phyloP scores from a whole-genome alignment of 768 basidiomycete species.

The Botryobasidium botryosum region DNA sequence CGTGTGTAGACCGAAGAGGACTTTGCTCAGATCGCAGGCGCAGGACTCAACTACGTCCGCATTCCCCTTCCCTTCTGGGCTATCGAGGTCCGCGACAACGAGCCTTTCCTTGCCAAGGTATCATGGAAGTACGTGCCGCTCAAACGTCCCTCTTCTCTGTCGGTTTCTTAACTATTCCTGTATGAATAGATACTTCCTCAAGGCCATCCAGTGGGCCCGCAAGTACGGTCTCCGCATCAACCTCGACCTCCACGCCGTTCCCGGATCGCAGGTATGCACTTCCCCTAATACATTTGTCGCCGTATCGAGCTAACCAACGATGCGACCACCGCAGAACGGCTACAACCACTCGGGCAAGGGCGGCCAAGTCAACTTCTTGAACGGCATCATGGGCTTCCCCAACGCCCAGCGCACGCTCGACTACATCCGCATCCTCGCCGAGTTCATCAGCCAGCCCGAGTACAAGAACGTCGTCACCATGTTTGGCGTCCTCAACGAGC shows the following conservation, averaged over 20 bases:
- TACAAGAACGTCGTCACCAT: conserved; percentile 56
- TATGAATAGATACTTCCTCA: conserved; percentile 81
- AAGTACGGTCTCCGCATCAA: conserved; percentile 95
- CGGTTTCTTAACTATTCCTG: too few relatives aligned
- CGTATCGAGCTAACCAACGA: too few relatives aligned
- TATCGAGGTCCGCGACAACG: conserved; percentile 57
- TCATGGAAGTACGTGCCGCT: conserved; percentile 65
- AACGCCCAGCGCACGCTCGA: conserved; percentile 85
- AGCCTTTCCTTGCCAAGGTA: conserved; percentile 69
- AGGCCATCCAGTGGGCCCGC: conserved; percentile 85
- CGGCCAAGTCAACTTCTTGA: conserved; percentile 61
- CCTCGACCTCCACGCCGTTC: conserved; percentile 46
- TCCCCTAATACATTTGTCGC: too few relatives aligned
- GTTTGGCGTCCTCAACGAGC: conserved; percentile 82
- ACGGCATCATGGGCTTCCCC: conserved; percentile 86
- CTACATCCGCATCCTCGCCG: conserved; percentile 73
- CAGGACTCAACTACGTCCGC: conserved; percentile 86
- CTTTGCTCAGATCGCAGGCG: conserved; percentile 83
- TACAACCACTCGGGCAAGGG: conserved; percentile 90
- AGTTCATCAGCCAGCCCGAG: conserved; percentile 44
- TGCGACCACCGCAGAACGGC: too few relatives aligned
- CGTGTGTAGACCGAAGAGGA: conserved; percentile 96
- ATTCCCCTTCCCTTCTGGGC: conserved; percentile 90
- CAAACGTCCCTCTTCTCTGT: too few relatives aligned
- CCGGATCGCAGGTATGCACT: conserved; percentile 42